Percentiles rank a stretch among this genome's conserved stretches.
Evolutionary conservation across 257 asterid species (phyloP).

Genomic region (Capsicum chinense): DNA sequence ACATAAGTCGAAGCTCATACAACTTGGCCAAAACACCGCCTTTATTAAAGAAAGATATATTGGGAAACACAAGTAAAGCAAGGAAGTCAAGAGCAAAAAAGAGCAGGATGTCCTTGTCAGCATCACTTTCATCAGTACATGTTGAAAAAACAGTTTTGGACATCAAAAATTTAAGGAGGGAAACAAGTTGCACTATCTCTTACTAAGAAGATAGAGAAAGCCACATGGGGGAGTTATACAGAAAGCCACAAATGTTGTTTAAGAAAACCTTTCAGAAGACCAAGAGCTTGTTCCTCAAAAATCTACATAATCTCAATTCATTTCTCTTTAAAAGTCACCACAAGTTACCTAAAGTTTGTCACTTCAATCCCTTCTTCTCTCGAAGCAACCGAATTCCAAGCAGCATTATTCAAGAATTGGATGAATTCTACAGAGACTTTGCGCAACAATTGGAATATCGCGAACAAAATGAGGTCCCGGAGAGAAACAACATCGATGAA

Average conservation of each 20-base stretch:
- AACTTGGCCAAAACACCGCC: neutral
- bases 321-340: conserved; percentile 45
- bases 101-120: neutral
- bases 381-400: conserved; percentile 34
- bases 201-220: conserved; percentile 29
- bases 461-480: conserved; percentile 22
- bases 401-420: conserved; percentile 43
- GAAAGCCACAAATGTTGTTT: conserved; percentile 49
- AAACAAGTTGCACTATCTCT: conserved; percentile 37
- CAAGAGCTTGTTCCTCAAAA: conserved; percentile 46
- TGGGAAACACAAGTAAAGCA: conserved; percentile 16
- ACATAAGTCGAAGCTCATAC: no score
- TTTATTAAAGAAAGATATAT: neutral
- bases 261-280: conserved; percentile 57
- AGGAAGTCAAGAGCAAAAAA: neutral
- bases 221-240: conserved; percentile 45
- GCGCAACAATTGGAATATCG: conserved; percentile 46
- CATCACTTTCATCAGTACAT: conserved; percentile 26
- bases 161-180: conserved; percentile 32
- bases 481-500: conserved; percentile 27
- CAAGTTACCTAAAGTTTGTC: conserved; percentile 50
- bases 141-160: conserved; percentile 23
- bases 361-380: conserved; percentile 41
- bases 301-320: conserved; percentile 52
- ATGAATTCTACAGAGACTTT: conserved; percentile 43